Evolutionary conservation across 1,139 yeast genomes (phyloP), one percentile per base, ranked within the genome.

Genomic region (Saccharomycopsis hybrid): DNA sequence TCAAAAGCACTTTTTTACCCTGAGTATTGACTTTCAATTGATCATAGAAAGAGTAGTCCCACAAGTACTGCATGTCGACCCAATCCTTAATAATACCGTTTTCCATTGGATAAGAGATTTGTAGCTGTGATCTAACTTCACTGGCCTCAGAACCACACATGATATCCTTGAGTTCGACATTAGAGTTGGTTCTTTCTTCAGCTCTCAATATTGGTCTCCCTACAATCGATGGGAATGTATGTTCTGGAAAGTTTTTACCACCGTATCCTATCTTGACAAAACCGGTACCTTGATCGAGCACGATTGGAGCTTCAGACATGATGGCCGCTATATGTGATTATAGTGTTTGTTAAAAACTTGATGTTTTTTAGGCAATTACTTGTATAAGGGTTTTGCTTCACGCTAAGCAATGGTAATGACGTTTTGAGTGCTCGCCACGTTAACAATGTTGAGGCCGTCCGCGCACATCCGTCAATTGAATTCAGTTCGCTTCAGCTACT

Each of bases 251-350:
- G 69, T 92, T 94, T 60, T 92, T 85, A 30, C 97, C 97, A 36
- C 95, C 97, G 62, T 96, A 80, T 54, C 98, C 98, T 60, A 92
- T 88, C 67, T 85, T 85, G 43, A 85, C 92, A 65, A 92, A 92
- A 56, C 99, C 99, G 45, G 99, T 92, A 72, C 99, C 99, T 73
- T 94, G 98, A 71, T 92, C 99, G 61, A 94, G 89, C 60, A 92
- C 97, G 80, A 62, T 53, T 27, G 53, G 54, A 7, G 48, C 25
- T 25, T 47, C 52, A 24, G 53, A 47, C 54, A 51, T 51, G 5
- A n/a, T n/a, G n/a, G n/a, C 36, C 44, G 9, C 13, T 40, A n/a
- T 40, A 36, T 43, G 31, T 36, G 24, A 5, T 5, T 33, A 33
- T 33, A 33, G 11, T 33, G n/a, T n/a, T n/a, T n/a, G n/a, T n/a